Conservation (phyloP, 1,284 basidiomycete species). For the Amylostereum chailletii region DNA sequence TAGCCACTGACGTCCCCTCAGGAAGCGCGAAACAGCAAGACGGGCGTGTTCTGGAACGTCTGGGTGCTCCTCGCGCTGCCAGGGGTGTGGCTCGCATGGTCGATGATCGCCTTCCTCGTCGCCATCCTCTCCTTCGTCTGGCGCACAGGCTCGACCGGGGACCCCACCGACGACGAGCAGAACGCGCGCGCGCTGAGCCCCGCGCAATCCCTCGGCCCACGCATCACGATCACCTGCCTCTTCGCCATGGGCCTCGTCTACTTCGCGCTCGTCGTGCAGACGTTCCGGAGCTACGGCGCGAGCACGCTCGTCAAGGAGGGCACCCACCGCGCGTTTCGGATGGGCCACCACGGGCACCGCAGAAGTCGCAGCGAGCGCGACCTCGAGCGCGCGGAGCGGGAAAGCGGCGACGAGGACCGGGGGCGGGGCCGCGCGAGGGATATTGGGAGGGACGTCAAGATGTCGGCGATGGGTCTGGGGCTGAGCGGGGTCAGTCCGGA, state of each 20-base stretch:
- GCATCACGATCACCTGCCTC: slow-evolving; percentile 46
- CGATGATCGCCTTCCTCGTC: slow-evolving; percentile 59
- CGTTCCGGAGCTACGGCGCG: slow-evolving; percentile 50
- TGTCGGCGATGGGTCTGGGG: too few species aligned
- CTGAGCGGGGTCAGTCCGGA: too few species aligned
- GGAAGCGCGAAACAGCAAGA: slow-evolving; percentile 61
- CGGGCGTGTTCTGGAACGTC: slow-evolving; percentile 68
- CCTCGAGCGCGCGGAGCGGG: slow-evolving; percentile 25
- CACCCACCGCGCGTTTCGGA: not conserved
- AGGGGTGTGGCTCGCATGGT: slow-evolving; percentile 72
- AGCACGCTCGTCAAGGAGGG: slow-evolving; percentile 24
- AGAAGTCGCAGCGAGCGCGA: slow-evolving; percentile 29
- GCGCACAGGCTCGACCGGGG: slow-evolving; percentile 48
- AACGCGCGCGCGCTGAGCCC: slow-evolving; percentile 19
- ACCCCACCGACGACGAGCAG: slow-evolving; percentile 26
- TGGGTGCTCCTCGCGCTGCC: slow-evolving; percentile 74
- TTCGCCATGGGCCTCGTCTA: slow-evolving; percentile 56
- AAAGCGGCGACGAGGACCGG: too few species aligned
- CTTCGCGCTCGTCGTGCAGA: slow-evolving; percentile 51
- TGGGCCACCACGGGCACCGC: slow-evolving; percentile 19
- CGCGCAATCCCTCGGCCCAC: slow-evolving; percentile 36
- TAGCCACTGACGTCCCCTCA: not conserved
- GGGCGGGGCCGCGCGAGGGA: too few species aligned
- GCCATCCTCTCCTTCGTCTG: slow-evolving; percentile 66
- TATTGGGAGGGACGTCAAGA: too few species aligned